phyloP scores from a whole-genome alignment of 192 early-diverging fungal genomes.

The Spizellomyces punctatus region DNA sequence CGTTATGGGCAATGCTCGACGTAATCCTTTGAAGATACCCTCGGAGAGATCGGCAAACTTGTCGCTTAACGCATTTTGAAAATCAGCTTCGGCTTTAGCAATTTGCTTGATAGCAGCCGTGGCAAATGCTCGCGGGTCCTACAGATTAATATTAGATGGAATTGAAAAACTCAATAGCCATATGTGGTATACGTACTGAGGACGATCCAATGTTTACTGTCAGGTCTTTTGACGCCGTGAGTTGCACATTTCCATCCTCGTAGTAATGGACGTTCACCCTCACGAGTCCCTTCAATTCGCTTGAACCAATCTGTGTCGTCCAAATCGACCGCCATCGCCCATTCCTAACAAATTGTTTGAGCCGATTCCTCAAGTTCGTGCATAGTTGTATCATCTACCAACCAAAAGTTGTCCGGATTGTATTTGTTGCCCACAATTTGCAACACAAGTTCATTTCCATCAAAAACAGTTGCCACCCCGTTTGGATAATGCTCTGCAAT shows the following conservation, averaged over 20 bases:
- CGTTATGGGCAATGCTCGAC: constrained; percentile 89
- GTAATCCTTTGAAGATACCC: constrained; percentile 86
- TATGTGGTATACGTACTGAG: not conserved
- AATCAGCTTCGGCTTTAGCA: constrained; percentile 71
- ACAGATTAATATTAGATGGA: not conserved
- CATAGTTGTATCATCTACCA: constrained; percentile 1
- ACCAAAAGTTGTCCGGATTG: constrained; percentile 94
- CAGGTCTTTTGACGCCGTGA: constrained; percentile 77
- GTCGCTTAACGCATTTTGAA: constrained; percentile 84
- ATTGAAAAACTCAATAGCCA: not conserved
- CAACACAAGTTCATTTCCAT: constrained; percentile 54
- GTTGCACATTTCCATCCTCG: constrained; percentile 99
- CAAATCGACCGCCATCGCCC: constrained; percentile 91
- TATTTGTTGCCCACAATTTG: constrained; percentile 89
- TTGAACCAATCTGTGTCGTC: constrained; percentile 62
- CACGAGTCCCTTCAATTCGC: constrained; percentile 68
- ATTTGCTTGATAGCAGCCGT: constrained; percentile 67
- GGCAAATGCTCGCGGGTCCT: constrained; percentile 52
- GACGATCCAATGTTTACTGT: constrained; percentile 7
- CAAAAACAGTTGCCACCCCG: constrained; percentile 72
- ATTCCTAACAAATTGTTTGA: constrained; percentile 57
- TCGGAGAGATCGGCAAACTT: constrained; percentile 79
- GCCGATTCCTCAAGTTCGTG: too few relatives aligned
- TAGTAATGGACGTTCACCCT: constrained; percentile 95
- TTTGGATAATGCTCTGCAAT: constrained; percentile 78